phyloP scores from a whole-genome alignment of 1,284 basidiomycete genomes.

The Ceratobasidium sp. region DNA sequence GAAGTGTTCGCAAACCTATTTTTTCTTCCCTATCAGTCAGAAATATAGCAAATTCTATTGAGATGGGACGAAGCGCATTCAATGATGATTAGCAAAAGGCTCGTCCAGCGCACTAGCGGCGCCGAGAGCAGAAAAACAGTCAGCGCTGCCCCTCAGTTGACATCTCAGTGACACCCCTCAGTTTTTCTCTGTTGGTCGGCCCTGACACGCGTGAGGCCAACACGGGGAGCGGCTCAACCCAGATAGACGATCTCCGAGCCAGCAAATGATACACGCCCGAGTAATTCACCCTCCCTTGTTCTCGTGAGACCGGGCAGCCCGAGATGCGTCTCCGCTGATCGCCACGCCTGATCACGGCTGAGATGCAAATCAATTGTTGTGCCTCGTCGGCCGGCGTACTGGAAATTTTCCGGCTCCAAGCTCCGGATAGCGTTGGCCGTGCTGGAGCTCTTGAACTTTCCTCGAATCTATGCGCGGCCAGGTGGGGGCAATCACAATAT shows the following conservation, averaged over 20 bases:
- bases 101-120: not conserved
- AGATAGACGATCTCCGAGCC: slow-evolving; percentile 9
- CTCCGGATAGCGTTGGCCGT: not conserved
- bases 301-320: slow-evolving; percentile 8
- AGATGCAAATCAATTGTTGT: slow-evolving; percentile 1
- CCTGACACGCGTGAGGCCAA: slow-evolving; percentile 10
- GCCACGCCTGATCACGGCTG: slow-evolving; percentile 4
- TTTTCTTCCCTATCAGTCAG: not conserved
- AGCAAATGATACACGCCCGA: slow-evolving; percentile 9
- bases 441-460: not conserved
- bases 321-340: not conserved
- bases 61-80: slow-evolving; percentile 1
- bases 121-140: not conserved
- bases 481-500: not conserved
- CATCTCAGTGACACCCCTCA: not conserved
- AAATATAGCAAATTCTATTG: not conserved
- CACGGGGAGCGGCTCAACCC: not conserved
- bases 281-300: slow-evolving; percentile 13
- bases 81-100: not conserved
- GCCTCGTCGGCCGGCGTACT: not conserved
- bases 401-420: not conserved
- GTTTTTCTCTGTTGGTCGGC: not conserved
- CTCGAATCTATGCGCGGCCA: not conserved
- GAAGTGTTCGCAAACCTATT: not conserved
- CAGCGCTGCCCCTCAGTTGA: not conserved